These are phyloP conservation scores for Ceratobasidium sp. DNA, from an alignment of 1,284 basidiomycete genomes.

Conservation along the genomic window DNA sequence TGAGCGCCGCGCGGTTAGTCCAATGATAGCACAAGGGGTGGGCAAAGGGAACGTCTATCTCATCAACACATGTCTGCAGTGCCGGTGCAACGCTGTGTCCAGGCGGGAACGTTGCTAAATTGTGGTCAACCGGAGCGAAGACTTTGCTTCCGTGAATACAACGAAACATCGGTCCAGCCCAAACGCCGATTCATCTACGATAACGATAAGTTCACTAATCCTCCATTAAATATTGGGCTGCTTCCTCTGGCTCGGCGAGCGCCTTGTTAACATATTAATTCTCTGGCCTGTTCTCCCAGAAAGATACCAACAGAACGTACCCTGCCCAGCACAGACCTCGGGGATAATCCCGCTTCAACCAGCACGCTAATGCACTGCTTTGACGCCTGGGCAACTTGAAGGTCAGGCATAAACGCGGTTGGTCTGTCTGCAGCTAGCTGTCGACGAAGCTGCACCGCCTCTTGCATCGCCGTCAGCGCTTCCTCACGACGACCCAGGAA, in stretches of 20 bases:
- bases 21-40: not conserved
- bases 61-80: not conserved
- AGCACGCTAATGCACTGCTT: no score
- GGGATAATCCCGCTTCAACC: no score
- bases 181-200: not conserved
- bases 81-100: not conserved
- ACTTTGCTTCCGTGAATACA: not conserved
- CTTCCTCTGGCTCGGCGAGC: no score
- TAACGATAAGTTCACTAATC: not conserved
- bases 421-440: not conserved
- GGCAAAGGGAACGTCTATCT: not conserved
- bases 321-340: no score
- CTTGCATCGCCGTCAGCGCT: not conserved
- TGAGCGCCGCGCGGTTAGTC: not conserved
- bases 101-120: not conserved
- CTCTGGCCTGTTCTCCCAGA: no score
- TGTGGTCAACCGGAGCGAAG: not conserved
- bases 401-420: not conserved
- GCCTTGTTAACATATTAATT: no score
- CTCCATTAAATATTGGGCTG: no score
- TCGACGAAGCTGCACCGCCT: constrained; percentile 19
- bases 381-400: constrained; percentile 1
- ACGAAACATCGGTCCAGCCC: not conserved
- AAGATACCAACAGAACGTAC: no score
- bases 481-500: constrained; percentile 3